Evolutionary conservation across 75 land plant genomes (phyloP).

Genomic region (Larix kaempferi): DNA sequence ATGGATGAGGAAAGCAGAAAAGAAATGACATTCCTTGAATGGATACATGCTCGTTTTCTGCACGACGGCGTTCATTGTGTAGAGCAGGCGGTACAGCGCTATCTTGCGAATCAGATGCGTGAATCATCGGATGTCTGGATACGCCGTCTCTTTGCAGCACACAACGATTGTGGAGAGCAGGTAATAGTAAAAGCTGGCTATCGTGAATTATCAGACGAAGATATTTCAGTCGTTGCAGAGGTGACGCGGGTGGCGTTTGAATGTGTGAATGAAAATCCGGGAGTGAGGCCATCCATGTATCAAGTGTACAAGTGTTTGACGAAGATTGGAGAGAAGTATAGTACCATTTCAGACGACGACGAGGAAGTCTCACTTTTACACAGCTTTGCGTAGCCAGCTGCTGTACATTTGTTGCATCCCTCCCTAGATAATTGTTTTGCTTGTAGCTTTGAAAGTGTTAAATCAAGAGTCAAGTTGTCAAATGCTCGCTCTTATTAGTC

Average conservation of each 20-base stretch:
- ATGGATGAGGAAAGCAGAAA: conserved; percentile 77
- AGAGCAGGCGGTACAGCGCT: conserved; percentile 48
- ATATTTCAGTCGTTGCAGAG: conserved; percentile 73
- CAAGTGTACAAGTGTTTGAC: conserved; percentile 71
- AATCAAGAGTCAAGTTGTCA: no score
- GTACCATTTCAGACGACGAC: conserved; percentile 43
- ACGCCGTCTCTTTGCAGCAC: no score
- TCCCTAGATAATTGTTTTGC: no score
- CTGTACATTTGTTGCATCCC: no score
- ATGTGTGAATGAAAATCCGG: conserved; percentile 51
- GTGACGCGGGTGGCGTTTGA: conserved; percentile 63
- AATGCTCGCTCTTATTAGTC: no score
- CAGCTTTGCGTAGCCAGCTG: no score
- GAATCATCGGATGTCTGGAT: conserved; percentile 18
- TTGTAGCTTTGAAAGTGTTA: no score
- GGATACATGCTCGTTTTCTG: conserved; percentile 80
- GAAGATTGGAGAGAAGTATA: conserved; percentile 70
- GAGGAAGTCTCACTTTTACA: conserved; percentile 14
- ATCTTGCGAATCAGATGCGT: conserved; percentile 43
- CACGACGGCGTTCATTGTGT: conserved; percentile 61
- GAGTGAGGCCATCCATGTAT: conserved; percentile 90
- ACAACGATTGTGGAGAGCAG: conserved; percentile 37
- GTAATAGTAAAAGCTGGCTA: conserved; percentile 32
- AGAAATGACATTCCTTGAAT: conserved; percentile 80
- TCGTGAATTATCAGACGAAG: conserved; percentile 64